Conservation (phyloP, 1,284 basidiomycete species). For the Rhodofomes roseus region DNA sequence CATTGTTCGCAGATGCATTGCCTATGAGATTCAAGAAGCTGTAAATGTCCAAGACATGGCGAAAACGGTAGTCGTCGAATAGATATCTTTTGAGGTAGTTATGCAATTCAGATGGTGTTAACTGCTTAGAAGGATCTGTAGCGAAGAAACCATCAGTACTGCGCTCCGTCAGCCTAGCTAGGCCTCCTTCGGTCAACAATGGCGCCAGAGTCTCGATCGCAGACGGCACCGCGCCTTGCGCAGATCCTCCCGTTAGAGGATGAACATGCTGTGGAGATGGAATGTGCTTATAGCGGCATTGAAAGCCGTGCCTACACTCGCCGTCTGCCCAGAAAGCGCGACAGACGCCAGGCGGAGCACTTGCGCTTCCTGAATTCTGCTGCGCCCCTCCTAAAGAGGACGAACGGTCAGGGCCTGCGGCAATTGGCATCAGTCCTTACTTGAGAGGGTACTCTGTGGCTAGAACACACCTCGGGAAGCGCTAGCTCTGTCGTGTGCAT, state of each 20-base stretch:
- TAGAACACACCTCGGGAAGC: not conserved
- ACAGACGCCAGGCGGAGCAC: slow-evolving; percentile 40
- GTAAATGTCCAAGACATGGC: slow-evolving; percentile 36
- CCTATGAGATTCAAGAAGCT: slow-evolving; percentile 43
- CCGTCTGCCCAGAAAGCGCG: slow-evolving; percentile 47
- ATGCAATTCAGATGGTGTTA: slow-evolving; percentile 45
- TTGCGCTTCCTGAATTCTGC: not conserved
- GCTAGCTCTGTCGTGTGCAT: not conserved
- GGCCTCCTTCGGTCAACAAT: slow-evolving; percentile 41
- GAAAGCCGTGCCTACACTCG: slow-evolving; percentile 43
- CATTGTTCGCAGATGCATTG: slow-evolving; percentile 42
- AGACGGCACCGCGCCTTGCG: not conserved
- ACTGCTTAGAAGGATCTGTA: slow-evolving; percentile 28
- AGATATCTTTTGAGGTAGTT: slow-evolving; percentile 42
- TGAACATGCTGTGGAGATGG: slow-evolving; percentile 10
- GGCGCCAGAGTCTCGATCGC: slow-evolving; percentile 24
- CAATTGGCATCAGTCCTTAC: not conserved
- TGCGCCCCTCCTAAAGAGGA: not conserved
- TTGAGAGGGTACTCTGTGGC: not conserved
- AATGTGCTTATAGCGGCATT: slow-evolving; percentile 43
- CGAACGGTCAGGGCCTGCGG: not conserved
- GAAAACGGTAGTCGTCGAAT: slow-evolving; percentile 41
- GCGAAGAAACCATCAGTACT: slow-evolving; percentile 11
- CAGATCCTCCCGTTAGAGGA: not conserved
- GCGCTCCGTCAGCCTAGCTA: slow-evolving; percentile 36